Evolutionary conservation across 2,329 filamentous ascomycete genomes (phyloP), one percentile per base, ranked within the genome.

Genomic region (Fusarium drepaniforme): DNA sequence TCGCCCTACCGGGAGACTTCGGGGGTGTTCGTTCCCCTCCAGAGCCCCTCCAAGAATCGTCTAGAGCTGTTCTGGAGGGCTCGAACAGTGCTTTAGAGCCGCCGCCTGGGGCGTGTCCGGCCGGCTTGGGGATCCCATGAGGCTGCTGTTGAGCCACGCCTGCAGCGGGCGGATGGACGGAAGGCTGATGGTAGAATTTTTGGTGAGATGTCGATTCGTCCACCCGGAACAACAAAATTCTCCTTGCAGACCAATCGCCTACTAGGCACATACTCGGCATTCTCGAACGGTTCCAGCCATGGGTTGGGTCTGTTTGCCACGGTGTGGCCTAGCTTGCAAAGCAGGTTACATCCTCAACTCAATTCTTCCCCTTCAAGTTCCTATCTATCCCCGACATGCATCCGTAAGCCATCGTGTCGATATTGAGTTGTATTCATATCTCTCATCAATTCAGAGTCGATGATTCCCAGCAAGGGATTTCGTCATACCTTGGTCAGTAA

Each of bases 111-210:
- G 57, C 72, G 66, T 62, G 49, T 68, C 30, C 56, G 64, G 53
- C 46, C 53, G 56, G 49, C 56, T 61, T 70, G 64, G 64, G 64
- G 68, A 33, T 53, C 57, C 66, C 56, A 53, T 75, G 74, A 79
- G 70, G 70, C 76, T 79, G 70, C 75, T 79, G 78, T 79, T 79
- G 78, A 79, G 78, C 69, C 65, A 75, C 64, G 66, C 53, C 72
- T 56, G 69, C 68, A 75, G 66, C 74, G 64, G 66, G 68, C 76
- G 77, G 78, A 70, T 76, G 75, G 72, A 72, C 40, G 75, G 77
- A 79, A 79, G 71, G 70, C 68, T 76, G 70, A 75, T 68, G 66
- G 60, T 72, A 40, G 38, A 53, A 67, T 74, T 74, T 78, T 78
- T 78, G 74, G 49, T 79, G 75, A 73, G 75, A 72, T 70, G 70